Percentiles rank a stretch among this genome's conserved stretches.
phyloP scores from a whole-genome alignment of 768 basidiomycete genomes.

The Porphyrellus cyaneotinctus region DNA sequence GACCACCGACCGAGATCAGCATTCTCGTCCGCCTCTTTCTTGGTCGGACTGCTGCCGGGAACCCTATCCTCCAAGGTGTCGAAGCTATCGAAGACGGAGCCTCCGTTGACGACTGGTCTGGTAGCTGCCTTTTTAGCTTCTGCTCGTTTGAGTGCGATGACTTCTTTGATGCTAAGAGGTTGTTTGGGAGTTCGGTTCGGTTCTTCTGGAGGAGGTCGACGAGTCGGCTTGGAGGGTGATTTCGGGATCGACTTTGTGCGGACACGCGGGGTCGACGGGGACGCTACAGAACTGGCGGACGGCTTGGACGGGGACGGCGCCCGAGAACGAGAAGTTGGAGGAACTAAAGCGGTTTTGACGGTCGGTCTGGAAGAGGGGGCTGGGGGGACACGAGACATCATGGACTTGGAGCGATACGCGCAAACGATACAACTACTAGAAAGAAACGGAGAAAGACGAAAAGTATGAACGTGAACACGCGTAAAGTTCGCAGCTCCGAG shows the following conservation, averaged over 20 bases:
- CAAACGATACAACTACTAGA: neutral
- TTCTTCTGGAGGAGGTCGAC: conserved; percentile 22
- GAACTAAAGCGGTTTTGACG: conserved; percentile 25
- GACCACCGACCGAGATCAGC: conserved; percentile 57
- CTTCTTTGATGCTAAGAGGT: conserved; percentile 61
- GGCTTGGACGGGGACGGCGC: conserved; percentile 30
- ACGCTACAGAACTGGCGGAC: conserved; percentile 21
- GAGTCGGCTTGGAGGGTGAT: conserved; percentile 30
- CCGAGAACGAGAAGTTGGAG: conserved; percentile 30
- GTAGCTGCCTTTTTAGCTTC: conserved; percentile 62
- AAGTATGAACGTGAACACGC: no score
- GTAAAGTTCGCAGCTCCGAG: no score
- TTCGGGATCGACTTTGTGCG: conserved; percentile 38
- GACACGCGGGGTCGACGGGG: conserved; percentile 29
- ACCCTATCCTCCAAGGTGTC: conserved; percentile 48
- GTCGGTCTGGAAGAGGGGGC: conserved; percentile 32
- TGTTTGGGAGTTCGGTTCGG: conserved; percentile 29
- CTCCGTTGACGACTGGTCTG: conserved; percentile 24
- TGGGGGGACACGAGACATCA: conserved; percentile 42
- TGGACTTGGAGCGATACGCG: no score
- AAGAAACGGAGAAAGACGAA: no score
- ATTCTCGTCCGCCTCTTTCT: conserved; percentile 44
- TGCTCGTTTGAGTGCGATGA: conserved; percentile 73
- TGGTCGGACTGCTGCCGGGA: conserved; percentile 25
- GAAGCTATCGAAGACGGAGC: conserved; percentile 33